phyloP scores from a whole-genome alignment of 805 yeast species.

The Candida krabiensis region DNA sequence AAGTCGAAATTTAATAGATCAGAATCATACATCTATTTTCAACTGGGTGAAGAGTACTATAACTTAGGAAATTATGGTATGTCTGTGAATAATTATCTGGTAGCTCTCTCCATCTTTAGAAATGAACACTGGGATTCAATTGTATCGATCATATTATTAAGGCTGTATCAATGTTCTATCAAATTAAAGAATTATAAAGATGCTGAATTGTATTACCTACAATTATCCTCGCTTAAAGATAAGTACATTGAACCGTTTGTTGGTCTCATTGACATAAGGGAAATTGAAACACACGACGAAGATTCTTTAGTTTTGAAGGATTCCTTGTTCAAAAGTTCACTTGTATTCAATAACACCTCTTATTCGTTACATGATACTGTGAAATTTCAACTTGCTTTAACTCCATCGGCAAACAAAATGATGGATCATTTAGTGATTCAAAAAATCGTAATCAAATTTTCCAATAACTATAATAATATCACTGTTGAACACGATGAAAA shows the following conservation, averaged over 20 bases:
- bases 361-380: conserved; percentile 22
- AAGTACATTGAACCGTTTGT: conserved; percentile 5
- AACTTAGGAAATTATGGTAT: conserved; percentile 33
- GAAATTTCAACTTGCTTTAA: conserved; percentile 33
- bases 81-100: conserved; percentile 43
- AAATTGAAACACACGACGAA: conserved; percentile 6
- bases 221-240: conserved; percentile 30
- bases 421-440: conserved; percentile 18
- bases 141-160: conserved; percentile 33
- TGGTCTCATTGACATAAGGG: conserved; percentile 5
- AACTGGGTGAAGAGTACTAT: conserved; percentile 51
- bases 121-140: conserved; percentile 43
- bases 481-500: conserved; percentile 12
- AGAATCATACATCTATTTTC: conserved; percentile 44
- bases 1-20: conserved; percentile 37
- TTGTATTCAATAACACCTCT: conserved; percentile 18
- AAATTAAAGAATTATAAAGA: conserved; percentile 33
- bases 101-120: conserved; percentile 37
- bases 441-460: conserved; percentile 21
- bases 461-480: conserved; percentile 14
- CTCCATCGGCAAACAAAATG: conserved; percentile 27
- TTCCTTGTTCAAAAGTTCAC: conserved; percentile 17
- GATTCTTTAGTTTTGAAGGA: conserved; percentile 17
- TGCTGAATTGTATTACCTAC: conserved; percentile 33
- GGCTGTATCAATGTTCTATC: conserved; percentile 40